These are phyloP conservation scores for Trichoderma hamatum DNA, from an alignment of 2,329 filamentous ascomycete genomes.

Conservation along the genomic window DNA sequence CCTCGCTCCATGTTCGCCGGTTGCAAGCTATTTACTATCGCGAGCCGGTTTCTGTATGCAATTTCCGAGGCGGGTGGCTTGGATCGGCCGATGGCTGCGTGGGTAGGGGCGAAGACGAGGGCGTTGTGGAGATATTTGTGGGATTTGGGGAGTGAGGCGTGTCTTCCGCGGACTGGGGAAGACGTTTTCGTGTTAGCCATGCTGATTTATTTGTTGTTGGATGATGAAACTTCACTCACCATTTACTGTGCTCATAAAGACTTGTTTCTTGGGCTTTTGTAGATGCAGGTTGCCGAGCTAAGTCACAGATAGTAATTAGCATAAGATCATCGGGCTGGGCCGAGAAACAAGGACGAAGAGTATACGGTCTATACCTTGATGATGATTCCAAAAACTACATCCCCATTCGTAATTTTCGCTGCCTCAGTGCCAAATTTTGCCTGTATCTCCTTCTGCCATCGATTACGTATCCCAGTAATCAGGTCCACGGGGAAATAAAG, in stretches of 20 bases:
- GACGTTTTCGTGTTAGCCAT: neutral
- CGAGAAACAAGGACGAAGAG: neutral
- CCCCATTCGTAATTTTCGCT: constrained; percentile 18
- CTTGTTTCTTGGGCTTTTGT: constrained; percentile 26
- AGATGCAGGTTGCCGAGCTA: constrained; percentile 28
- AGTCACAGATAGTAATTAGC: neutral
- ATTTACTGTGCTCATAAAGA: constrained; percentile 21
- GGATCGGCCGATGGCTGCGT: constrained; percentile 23
- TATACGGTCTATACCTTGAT: constrained; percentile 19
- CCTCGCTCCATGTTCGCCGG: constrained; percentile 29
- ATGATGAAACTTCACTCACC: neutral
- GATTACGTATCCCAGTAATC: constrained; percentile 22
- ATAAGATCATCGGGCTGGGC: neutral
- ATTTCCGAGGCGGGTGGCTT: constrained; percentile 29
- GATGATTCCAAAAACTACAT: constrained; percentile 25
- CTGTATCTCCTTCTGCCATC: constrained; percentile 17
- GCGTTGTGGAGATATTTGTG: constrained; percentile 32
- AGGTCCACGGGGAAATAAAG: constrained; percentile 12
- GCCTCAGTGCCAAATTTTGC: constrained; percentile 17
- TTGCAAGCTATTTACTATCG: constrained; percentile 34
- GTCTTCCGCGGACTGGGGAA: constrained; percentile 28
- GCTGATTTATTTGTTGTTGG: neutral
- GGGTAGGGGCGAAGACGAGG: constrained; percentile 19
- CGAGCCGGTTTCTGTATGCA: constrained; percentile 27
- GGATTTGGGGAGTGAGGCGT: constrained; percentile 24